Evolutionary conservation across 2,329 filamentous ascomycete species (phyloP).

Genomic region (Sordariomycetes sp.): DNA sequence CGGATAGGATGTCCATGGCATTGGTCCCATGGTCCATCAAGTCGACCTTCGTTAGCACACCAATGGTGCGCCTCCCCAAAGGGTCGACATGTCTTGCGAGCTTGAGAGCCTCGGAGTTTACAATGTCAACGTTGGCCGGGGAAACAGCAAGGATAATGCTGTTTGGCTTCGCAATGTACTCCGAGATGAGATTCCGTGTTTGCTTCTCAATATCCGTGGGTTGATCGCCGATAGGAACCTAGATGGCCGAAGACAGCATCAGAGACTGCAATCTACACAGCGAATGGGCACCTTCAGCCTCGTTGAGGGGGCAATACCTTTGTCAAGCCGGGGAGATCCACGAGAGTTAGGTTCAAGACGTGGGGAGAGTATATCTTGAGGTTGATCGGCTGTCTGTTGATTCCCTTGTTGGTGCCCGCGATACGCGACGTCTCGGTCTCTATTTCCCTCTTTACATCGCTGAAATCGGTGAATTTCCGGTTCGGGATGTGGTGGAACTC

Average conservation of each 20-base stretch:
- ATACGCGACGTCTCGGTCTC: constrained; percentile 94
- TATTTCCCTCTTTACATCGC: constrained; percentile 89
- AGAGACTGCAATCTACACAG: not conserved
- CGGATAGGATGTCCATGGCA: constrained; percentile 93
- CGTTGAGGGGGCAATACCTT: constrained; percentile 46
- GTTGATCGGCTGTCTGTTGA: constrained; percentile 95
- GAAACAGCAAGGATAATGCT: constrained; percentile 96
- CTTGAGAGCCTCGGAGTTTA: constrained; percentile 96
- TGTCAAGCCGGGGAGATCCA: constrained; percentile 90
- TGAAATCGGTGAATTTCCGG: constrained; percentile 82
- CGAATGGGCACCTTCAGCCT: not conserved
- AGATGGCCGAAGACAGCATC: constrained; percentile 11
- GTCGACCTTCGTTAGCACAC: constrained; percentile 92
- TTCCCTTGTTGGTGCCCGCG: constrained; percentile 90
- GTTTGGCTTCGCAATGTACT: constrained; percentile 98
- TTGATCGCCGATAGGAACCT: constrained; percentile 96
- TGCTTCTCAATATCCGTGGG: constrained; percentile 98
- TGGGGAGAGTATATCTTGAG: constrained; percentile 97
- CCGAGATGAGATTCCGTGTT: constrained; percentile 88
- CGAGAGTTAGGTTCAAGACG: constrained; percentile 89
- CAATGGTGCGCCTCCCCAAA: constrained; percentile 87
- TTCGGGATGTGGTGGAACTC: constrained; percentile 95
- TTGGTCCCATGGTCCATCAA: constrained; percentile 99
- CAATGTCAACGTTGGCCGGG: constrained; percentile 93
- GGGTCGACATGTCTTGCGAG: constrained; percentile 94